phyloP scores from a whole-genome alignment of 2,329 filamentous ascomycete species.

The Cordyceps fumosorosea region DNA sequence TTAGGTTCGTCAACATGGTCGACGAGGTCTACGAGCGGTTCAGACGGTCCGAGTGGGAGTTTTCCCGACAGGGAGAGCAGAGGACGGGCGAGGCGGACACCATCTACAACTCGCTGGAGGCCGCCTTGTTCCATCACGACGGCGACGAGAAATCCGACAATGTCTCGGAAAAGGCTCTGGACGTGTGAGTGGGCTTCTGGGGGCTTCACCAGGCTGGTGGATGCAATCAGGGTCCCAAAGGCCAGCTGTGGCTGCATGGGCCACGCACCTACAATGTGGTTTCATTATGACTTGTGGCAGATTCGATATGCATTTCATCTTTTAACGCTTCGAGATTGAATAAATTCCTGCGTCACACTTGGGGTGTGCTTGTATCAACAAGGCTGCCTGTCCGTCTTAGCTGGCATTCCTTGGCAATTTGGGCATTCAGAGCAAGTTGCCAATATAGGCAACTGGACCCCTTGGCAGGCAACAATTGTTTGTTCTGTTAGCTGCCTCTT shows the following conservation, averaged over 20 bases:
- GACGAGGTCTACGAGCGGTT: conserved; percentile 34
- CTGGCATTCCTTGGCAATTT: neutral
- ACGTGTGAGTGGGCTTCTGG: conserved; percentile 10
- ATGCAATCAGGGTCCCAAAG: neutral
- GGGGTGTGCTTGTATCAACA: neutral
- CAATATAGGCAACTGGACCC: neutral
- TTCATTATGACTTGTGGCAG: conserved; percentile 2
- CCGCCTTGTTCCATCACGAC: conserved; percentile 16
- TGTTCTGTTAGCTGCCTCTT: neutral
- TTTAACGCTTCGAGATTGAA: neutral
- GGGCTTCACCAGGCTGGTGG: too few species aligned
- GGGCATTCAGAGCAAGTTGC: neutral
- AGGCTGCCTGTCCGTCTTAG: neutral
- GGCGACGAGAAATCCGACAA: conserved; percentile 15
- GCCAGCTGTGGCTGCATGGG: neutral
- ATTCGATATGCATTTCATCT: neutral
- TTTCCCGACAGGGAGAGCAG: conserved; percentile 24
- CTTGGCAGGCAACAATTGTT: neutral
- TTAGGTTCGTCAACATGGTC: conserved; percentile 43
- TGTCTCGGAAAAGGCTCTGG: conserved; percentile 16
- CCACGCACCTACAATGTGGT: neutral
- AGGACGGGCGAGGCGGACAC: conserved; percentile 17
- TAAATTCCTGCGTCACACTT: neutral
- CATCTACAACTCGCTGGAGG: conserved; percentile 17
- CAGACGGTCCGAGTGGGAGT: conserved; percentile 30